phyloP scores from a whole-genome alignment of 2,329 filamentous ascomycete species.

The Epichloe bromicola region DNA sequence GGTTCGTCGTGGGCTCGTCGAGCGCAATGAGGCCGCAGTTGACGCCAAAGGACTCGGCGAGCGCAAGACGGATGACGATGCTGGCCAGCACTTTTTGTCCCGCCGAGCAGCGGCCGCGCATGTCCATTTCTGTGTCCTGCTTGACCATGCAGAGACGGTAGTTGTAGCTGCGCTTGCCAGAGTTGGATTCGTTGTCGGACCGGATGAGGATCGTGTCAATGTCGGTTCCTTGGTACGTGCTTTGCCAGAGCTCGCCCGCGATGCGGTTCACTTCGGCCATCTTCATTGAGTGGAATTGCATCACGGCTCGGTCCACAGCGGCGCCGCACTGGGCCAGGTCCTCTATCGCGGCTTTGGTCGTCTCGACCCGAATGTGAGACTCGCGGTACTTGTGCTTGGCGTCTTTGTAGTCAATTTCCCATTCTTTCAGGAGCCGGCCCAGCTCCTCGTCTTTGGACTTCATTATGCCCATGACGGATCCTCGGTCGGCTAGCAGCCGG shows the following conservation, averaged over 20 bases:
- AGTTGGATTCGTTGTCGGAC: conserved; percentile 67
- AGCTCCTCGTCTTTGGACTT: conserved; percentile 78
- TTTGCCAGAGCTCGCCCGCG: conserved; percentile 91
- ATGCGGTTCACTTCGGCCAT: conserved; percentile 98
- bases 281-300: conserved; percentile 91
- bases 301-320: conserved; percentile 89
- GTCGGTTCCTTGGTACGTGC: conserved; percentile 92
- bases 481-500: conserved; percentile 57
- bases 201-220: conserved; percentile 94
- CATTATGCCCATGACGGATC: conserved; percentile 63
- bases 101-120: conserved; percentile 93
- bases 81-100: conserved; percentile 93
- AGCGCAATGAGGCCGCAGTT: conserved; percentile 94
- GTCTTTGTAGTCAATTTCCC: conserved; percentile 75
- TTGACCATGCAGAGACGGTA: conserved; percentile 98
- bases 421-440: conserved; percentile 59
- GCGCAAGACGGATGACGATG: conserved; percentile 92
- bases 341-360: conserved; percentile 84
- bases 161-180: conserved; percentile 77
- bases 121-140: conserved; percentile 95
- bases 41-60: conserved; percentile 91
- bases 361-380: conserved; percentile 77
- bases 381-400: conserved; percentile 72
- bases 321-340: conserved; percentile 72
- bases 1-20: conserved; percentile 94